Conservation (phyloP, 306 rosid species). For the Casuarina equisetifolia region DNA sequence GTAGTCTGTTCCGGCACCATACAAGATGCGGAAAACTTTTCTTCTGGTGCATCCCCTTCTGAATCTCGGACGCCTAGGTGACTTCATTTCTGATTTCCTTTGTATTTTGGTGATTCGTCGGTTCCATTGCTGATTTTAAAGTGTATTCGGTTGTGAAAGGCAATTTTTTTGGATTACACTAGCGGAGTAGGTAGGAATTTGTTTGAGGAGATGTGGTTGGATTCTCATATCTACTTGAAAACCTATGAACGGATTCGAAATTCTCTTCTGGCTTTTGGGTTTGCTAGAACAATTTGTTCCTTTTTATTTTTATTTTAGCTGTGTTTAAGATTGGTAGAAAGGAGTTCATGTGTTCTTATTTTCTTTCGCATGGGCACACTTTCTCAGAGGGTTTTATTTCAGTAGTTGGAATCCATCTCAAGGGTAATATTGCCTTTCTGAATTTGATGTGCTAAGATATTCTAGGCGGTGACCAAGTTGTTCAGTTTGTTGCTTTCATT, state of each 20-base stretch:
- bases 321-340: background rate
- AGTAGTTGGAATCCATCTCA: background rate
- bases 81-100: slow-evolving; percentile 7
- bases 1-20: slow-evolving; percentile 48
- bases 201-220: slow-evolving; percentile 1
- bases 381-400: background rate
- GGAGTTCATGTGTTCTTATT: background rate
- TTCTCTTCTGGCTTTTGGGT: background rate
- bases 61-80: slow-evolving; percentile 70
- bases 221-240: slow-evolving; percentile 11
- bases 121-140: background rate
- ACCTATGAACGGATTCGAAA: background rate
- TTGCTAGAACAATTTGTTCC: background rate
- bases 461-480: background rate
- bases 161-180: background rate
- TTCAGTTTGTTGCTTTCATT: background rate
- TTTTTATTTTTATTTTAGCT: background rate
- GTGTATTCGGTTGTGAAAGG: background rate
- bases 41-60: slow-evolving; percentile 60
- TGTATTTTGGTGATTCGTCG: background rate
- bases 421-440: background rate
- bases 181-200: background rate
- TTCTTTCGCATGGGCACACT: slow-evolving; percentile 13
- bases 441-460: background rate
- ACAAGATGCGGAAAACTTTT: slow-evolving; percentile 51